Evolutionary conservation across 768 basidiomycete species (phyloP), one percentile per base, ranked within the genome.

Genomic region (Rhodotorula babjevae): DNA sequence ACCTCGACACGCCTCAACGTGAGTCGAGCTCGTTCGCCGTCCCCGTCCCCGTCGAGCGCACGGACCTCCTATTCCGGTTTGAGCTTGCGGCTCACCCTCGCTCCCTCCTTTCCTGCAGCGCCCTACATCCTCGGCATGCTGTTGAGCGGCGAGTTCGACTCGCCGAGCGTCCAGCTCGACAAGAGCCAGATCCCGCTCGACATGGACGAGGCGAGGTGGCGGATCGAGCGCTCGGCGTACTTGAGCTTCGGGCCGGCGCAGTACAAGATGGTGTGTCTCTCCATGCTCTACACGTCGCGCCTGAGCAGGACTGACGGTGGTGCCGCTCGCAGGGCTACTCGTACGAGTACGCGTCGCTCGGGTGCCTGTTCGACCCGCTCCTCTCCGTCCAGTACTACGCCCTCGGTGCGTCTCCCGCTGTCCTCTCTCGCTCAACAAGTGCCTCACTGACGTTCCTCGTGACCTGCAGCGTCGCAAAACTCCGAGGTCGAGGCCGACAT

Each of bases 401-500:
- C 23, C 81, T 82, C 2, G 71, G 71, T 72, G 27, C 25, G 71
- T 12, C 1, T 10, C 47, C n/a, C n/a, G n/a, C 36, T 16, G 9
- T 21, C 25, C 0, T 6, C 27, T 31, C 21, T 0, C 69, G 64
- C 47, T 85, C 84, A 15, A 36, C 36, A 9, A 19, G 31, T 2
- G 8, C 0, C 10, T n/a, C 40, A 29, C 56, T 57, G 33, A 33
- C 56, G 8, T 14, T 25, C 8, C 31, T 25, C 56, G 12, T 10
- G 23, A 6, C 27, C 9, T 46, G 11, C 63, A 72, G 92, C 91
- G 0, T 89, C 87, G 68, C 89, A 94, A 81, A 87, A 89, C 70
- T 91, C 91, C 47, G 92, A 96, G 80, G 84, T 86, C 33, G 93
- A 97, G 80, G 95, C 95, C 0, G 93, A 98, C 79, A 94, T 97